Percentiles rank a stretch among this genome's conserved stretches.
phyloP scores from a whole-genome alignment of 2,329 filamentous ascomycete species.

The Clathrospora elynae region DNA sequence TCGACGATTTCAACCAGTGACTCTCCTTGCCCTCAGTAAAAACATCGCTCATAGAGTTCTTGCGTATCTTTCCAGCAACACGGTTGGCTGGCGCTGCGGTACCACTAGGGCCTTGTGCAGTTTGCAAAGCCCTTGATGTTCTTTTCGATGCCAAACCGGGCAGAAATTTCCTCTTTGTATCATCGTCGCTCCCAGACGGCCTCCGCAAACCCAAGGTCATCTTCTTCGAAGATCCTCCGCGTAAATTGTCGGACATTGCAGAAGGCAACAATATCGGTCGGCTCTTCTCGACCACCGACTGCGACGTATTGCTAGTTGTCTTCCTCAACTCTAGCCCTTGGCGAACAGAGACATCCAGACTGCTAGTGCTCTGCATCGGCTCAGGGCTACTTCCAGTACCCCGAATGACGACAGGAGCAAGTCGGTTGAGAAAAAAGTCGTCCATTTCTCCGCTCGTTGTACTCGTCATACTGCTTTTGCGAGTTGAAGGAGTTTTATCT shows the following conservation, averaged over 20 bases:
- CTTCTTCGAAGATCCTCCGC: conserved; percentile 42
- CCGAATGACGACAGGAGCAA: conserved; percentile 53
- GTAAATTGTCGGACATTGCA: conserved; percentile 45
- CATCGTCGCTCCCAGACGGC: conserved; percentile 47
- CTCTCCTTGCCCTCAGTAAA: conserved; percentile 45
- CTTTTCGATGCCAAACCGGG: conserved; percentile 37
- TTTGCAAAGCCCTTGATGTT: conserved; percentile 35
- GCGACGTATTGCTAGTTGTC: conserved; percentile 24
- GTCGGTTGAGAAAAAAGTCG: conserved; percentile 53
- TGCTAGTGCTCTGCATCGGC: conserved; percentile 44
- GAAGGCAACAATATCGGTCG: conserved; percentile 44
- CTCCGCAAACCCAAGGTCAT: conserved; percentile 30
- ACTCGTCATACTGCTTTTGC: conserved; percentile 52
- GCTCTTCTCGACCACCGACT: conserved; percentile 23
- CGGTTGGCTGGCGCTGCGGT: conserved; percentile 21
- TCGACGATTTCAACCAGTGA: conserved; percentile 46
- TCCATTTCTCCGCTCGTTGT: conserved; percentile 52
- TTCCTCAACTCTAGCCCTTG: conserved; percentile 25
- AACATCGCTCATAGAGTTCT: conserved; percentile 31
- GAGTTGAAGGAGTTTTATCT: conserved; percentile 43
- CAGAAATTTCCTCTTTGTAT: conserved; percentile 42
- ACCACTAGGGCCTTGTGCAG: conserved; percentile 25
- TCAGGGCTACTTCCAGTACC: conserved; percentile 51
- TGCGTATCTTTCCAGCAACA: conserved; percentile 26
- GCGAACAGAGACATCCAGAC: conserved; percentile 35